Evolutionary conservation across 371 early-diverging fungal species (phyloP).

Genomic region (Circinella umbellata): DNA sequence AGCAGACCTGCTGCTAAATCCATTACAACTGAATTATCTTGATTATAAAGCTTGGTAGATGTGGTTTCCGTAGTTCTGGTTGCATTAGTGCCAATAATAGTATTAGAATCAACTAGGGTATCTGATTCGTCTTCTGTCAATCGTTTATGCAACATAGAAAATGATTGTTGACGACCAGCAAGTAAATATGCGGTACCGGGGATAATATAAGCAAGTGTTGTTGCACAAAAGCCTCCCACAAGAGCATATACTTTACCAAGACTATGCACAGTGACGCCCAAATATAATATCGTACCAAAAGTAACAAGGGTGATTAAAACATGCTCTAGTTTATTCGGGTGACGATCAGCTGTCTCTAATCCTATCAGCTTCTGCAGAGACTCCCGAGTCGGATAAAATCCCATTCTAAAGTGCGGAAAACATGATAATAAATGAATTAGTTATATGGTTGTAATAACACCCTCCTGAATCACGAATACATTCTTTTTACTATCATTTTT

Average conservation of each 20-base stretch:
- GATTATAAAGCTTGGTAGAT: neutral
- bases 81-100: too few species aligned
- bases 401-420: conserved; percentile 23
- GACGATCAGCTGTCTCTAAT: conserved; percentile 37
- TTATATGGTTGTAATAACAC: too few species aligned
- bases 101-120: neutral
- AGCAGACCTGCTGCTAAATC: conserved; percentile 41
- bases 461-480: too few species aligned
- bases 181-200: conserved; percentile 56
- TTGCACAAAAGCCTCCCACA: conserved; percentile 63
- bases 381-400: conserved; percentile 60
- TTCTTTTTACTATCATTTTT: too few species aligned
- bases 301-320: conserved; percentile 46
- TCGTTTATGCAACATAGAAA: neutral
- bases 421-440: too few species aligned
- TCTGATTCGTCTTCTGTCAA: neutral
- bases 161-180: conserved; percentile 7
- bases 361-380: conserved; percentile 58
- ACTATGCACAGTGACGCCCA: conserved; percentile 45
- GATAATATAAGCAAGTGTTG: conserved; percentile 60
- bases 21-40: conserved; percentile 12
- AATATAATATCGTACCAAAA: conserved; percentile 33
- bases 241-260: conserved; percentile 60
- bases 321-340: conserved; percentile 50
- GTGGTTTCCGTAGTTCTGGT: too few species aligned